phyloP scores from a whole-genome alignment of 1,284 basidiomycete species.

The Puccinia horiana region DNA sequence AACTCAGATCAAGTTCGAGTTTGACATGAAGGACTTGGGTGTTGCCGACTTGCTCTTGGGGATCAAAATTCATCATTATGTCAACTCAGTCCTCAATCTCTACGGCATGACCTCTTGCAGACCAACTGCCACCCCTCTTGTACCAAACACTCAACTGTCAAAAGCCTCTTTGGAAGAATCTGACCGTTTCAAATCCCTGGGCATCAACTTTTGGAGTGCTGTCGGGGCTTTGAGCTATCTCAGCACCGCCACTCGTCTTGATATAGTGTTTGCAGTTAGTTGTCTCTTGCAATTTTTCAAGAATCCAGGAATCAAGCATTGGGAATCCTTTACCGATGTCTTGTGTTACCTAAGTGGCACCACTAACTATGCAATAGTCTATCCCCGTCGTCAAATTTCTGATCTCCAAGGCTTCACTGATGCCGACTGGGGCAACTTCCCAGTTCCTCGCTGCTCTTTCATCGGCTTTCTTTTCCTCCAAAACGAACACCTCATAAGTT shows the following conservation, averaged over 20 bases:
- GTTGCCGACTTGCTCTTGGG: not conserved
- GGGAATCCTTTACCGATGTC: conserved; percentile 11
- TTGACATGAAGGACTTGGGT: too few species aligned
- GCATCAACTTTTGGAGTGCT: conserved; percentile 4
- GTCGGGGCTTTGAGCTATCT: conserved; percentile 14
- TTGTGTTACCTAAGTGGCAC: conserved; percentile 1
- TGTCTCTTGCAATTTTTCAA: not conserved
- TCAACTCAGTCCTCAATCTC: not conserved
- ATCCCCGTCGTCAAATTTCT: not conserved
- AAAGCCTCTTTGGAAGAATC: not conserved
- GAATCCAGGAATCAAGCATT: conserved; percentile 5
- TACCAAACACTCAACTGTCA: not conserved
- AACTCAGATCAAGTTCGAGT: too few species aligned
- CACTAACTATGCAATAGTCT: not conserved
- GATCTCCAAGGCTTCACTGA: not conserved
- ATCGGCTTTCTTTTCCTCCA: not conserved
- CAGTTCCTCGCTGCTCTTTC: not conserved
- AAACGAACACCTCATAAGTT: not conserved
- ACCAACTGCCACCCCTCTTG: not conserved
- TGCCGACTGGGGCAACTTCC: conserved; percentile 31
- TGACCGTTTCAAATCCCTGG: not conserved
- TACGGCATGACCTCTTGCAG: not conserved
- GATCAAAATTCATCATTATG: not conserved
- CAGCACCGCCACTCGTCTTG: not conserved
- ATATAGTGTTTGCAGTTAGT: not conserved